Percentiles rank a stretch among this genome's conserved stretches.
phyloP scores from a whole-genome alignment of 2,329 filamentous ascomycete genomes.

The Balansia obtecta region DNA sequence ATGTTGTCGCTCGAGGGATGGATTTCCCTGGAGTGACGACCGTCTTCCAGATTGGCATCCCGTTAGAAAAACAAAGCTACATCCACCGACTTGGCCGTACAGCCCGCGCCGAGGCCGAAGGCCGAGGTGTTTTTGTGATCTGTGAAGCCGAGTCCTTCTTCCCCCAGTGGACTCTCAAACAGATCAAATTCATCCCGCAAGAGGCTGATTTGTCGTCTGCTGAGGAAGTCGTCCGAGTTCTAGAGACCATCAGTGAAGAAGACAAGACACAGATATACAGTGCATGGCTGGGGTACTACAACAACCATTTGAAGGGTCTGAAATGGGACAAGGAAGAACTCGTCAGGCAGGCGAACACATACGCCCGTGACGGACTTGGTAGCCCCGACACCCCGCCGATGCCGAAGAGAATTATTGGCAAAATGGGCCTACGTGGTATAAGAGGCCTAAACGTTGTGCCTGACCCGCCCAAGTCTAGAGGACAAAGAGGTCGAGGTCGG shows the following conservation, averaged over 20 bases:
- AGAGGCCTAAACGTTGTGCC: slow-evolving; percentile 34
- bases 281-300: slow-evolving; percentile 45
- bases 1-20: slow-evolving; percentile 61
- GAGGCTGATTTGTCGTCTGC: slow-evolving; percentile 31
- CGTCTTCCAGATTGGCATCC: slow-evolving; percentile 51
- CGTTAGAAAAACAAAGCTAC: slow-evolving; percentile 49
- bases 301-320: slow-evolving; percentile 33
- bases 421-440: slow-evolving; percentile 45
- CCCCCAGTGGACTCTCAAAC: slow-evolving; percentile 35
- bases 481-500: background rate
- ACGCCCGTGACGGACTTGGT: slow-evolving; percentile 34
- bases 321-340: slow-evolving; percentile 30
- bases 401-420: slow-evolving; percentile 33
- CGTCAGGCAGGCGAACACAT: slow-evolving; percentile 38
- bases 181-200: slow-evolving; percentile 39
- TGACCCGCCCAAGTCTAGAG: slow-evolving; percentile 22
- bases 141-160: slow-evolving; percentile 39
- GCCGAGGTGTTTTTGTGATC: slow-evolving; percentile 49
- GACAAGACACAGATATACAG: slow-evolving; percentile 38
- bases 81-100: slow-evolving; percentile 58
- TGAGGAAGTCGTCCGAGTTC: slow-evolving; percentile 25
- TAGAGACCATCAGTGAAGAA: slow-evolving; percentile 29
- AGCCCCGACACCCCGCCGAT: slow-evolving; percentile 34
- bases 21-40: slow-evolving; percentile 59
- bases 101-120: slow-evolving; percentile 50